Base-by-base conservation (phyloP, 2,329 filamentous ascomycete species). In the Mycosphaerelloides madeirae region DNA sequence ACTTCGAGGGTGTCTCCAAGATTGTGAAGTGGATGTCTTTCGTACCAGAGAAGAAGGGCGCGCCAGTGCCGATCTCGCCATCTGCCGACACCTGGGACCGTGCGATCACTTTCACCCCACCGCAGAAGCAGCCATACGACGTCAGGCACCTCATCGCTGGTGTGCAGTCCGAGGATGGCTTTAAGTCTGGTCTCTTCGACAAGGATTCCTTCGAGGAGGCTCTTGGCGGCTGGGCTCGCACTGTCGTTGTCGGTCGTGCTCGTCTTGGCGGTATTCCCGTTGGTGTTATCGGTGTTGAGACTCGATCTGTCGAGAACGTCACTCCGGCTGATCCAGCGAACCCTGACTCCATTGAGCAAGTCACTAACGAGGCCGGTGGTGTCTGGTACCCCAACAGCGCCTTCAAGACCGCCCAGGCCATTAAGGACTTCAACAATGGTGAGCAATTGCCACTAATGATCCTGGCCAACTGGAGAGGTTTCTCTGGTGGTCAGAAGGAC, bases 381-480 rank as follows among this genome's bases (percentile, higher is more conserved):
- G 93, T 98, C 20, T 98, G 93, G 93, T 98, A 97, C 74, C 93
- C 93, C 65, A 98, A 98, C 80, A 97, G 91, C 9, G 93, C 93
- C 18, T 98, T 91, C 83, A 98, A 98, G 85, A 98, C 93, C 51
- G 93, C 93, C 3, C 93, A 98, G 71, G 93, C 93, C 44, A 95
- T 98, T 74, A 89, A 85, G 62, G 93, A 98, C 76, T 98, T 98
- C 81, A 98, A 98, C 81, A 82, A 95, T 56, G 93, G 93, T 67
- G 93, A 98, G 74, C 93, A 98, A 75, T 78, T 98, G 64, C 93
- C 93, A 45, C 76, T 98, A 56, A 97, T 98, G 89, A 98, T 98
- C 66, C 82, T 98, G 54, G 93, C 93, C 72, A 98, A 98, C 79
- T 98, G 93, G 93, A 85, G 93, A 82, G 93, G 93, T 76, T 98